A percentile compares a stretch with the other conserved stretches of the same genome.
These are phyloP conservation scores for Zygoascus biomembranicola DNA, from an alignment of 805 yeast species.

Conservation along the genomic window DNA sequence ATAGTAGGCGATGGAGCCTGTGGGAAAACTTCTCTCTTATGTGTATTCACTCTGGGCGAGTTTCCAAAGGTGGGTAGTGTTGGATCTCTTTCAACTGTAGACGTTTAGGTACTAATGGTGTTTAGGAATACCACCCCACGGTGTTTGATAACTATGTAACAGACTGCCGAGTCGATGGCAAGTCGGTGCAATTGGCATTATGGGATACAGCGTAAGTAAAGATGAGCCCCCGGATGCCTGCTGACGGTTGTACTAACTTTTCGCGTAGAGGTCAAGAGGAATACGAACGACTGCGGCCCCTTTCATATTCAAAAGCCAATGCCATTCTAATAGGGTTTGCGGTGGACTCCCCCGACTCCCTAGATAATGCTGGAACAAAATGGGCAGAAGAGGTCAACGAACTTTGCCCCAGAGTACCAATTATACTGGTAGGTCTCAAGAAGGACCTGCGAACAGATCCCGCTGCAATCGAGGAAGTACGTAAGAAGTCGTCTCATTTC, in stretches of 20 bases:
- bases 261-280: slow-evolving; percentile 71
- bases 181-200: slow-evolving; percentile 74
- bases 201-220: slow-evolving; percentile 77
- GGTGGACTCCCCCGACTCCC: slow-evolving; percentile 73
- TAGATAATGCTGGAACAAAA: slow-evolving; percentile 72
- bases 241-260: not conserved
- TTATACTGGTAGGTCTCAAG: slow-evolving; percentile 73
- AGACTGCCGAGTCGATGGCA: slow-evolving; percentile 90
- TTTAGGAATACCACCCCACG: slow-evolving; percentile 65
- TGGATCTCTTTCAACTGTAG: not conserved
- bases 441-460: slow-evolving; percentile 59
- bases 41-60: slow-evolving; percentile 86
- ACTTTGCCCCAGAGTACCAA: slow-evolving; percentile 75
- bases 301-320: slow-evolving; percentile 82
- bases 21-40: slow-evolving; percentile 84
- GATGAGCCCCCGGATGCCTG: not conserved
- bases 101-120: not conserved
- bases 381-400: slow-evolving; percentile 81
- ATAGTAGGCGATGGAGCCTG: slow-evolving; percentile 95
- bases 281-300: slow-evolving; percentile 80
- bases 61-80: slow-evolving; percentile 60
- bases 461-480: slow-evolving; percentile 28
- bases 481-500: slow-evolving; percentile 43
- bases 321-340: slow-evolving; percentile 83
- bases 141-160: slow-evolving; percentile 93